Base-by-base conservation (phyloP, 495 filamentous ascomycete genomes). In the Platismatia glauca region DNA sequence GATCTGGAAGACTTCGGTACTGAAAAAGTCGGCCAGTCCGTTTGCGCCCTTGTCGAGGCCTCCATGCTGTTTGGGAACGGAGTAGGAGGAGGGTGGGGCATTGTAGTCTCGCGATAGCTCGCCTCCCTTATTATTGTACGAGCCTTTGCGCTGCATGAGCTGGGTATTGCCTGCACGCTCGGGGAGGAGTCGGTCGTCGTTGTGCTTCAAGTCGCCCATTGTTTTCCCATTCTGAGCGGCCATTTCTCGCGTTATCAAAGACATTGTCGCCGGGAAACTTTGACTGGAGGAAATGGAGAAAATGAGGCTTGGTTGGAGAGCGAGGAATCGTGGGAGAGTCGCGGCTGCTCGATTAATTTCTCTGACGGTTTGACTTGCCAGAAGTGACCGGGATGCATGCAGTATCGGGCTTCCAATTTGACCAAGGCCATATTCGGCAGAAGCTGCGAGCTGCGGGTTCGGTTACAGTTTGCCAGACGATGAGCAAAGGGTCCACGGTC, bases 1-100 rank as follows among this genome's bases (percentile, higher is more conserved):
- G 50, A 76, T 71, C 52, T 77, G 78, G 58, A 81, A 74, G n/a
- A 79, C 72, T 37, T 76, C 73, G 1, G 67, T 70, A 55, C 76
- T 73, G 65, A 81, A 78, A 61, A 81, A 77, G 53, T 79, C 71
- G 44, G 67, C 67, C 55, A 69, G 59, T 31, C 65, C 65, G 59
- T 65, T 63, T 20, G 58, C 53, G 13, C 39, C 33, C 35, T 57
- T 63, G 55, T 67, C 67, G 34, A 57, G 29, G 12, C 34, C 50
- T 24, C 57, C 63, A 39, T 39, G 53, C 37, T 64, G 65, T 44
- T 65, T 69, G 15, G 65, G 67, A 37, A 48, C 67, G 22, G 67
- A 69, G 48, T 67, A 69, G 48, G 67, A 69, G 34, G 65, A 53
- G 13, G 65, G 48, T 8, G 67, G 67, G 15, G 67, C 33, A 31